These are phyloP conservation scores for Triadica sebifera DNA, from an alignment of 345 rosid species.

Conservation along the genomic window DNA sequence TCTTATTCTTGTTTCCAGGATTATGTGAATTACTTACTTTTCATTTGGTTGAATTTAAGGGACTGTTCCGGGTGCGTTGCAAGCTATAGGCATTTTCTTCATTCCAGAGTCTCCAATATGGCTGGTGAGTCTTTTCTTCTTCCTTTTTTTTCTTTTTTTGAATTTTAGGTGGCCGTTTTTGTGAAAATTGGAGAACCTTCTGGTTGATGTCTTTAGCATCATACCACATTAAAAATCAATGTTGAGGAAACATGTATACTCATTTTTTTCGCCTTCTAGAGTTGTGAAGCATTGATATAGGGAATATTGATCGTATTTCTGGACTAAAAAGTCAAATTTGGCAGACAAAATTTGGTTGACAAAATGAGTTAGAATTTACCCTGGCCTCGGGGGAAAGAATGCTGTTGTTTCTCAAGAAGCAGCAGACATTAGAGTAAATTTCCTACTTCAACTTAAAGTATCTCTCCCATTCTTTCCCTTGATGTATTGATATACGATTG, in stretches of 20 bases:
- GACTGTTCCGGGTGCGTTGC: constrained; percentile 31
- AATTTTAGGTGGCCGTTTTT: no score
- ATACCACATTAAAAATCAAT: no score
- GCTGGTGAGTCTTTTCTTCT: constrained; percentile 31
- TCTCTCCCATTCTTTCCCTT: no score
- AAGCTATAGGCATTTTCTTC: constrained; percentile 34
- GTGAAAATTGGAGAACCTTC: no score
- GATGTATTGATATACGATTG: no score
- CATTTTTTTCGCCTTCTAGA: no score
- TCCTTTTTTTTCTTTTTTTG: background rate
- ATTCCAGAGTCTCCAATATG: constrained; percentile 55
- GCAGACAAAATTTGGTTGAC: constrained; percentile 44
- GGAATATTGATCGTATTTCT: no score
- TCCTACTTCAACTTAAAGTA: background rate
- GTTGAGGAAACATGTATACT: no score
- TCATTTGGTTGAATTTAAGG: constrained; percentile 25
- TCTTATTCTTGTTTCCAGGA: background rate
- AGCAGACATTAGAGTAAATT: constrained; percentile 46
- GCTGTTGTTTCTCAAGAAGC: constrained; percentile 51
- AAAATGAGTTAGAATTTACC: constrained; percentile 45
- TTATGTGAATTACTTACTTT: background rate
- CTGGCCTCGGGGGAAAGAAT: constrained; percentile 50
- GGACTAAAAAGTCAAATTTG: background rate
- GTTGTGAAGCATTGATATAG: no score
- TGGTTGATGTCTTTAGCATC: no score